Percentiles rank a stretch among this genome's conserved stretches.
Conservation (phyloP, 2,329 filamentous ascomycete species). For the Emergomyces africanus region DNA sequence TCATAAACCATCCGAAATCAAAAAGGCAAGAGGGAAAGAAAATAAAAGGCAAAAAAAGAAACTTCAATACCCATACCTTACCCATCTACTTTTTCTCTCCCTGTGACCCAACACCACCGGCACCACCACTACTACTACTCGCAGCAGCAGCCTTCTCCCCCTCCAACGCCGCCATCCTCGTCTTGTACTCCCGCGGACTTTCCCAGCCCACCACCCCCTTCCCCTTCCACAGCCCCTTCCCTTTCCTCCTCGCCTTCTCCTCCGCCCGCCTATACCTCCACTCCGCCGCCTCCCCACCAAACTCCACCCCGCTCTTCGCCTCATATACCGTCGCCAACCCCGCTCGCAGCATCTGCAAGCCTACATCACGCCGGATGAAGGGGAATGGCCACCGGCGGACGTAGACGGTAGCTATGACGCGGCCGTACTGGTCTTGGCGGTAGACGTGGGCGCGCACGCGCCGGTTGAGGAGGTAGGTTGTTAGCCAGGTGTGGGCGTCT, state of each 20-base stretch:
- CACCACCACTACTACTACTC: neutral
- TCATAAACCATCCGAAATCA: neutral
- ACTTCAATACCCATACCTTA: neutral
- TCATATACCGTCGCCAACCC: slow-evolving; percentile 90
- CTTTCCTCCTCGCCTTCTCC: slow-evolving; percentile 47
- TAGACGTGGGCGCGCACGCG: slow-evolving; percentile 75
- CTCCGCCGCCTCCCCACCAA: slow-evolving; percentile 54
- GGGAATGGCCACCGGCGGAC: slow-evolving; percentile 41
- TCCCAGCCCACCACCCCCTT: slow-evolving; percentile 47
- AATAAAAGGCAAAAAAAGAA: neutral
- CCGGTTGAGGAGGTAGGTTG: slow-evolving; percentile 53
- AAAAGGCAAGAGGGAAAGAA: neutral
- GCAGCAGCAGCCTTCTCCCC: slow-evolving; percentile 18
- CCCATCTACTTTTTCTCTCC: neutral
- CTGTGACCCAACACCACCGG: neutral
- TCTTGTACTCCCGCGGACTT: slow-evolving; percentile 83
- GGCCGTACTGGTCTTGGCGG: slow-evolving; percentile 80
- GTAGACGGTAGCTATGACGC: slow-evolving; percentile 75
- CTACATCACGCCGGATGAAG: slow-evolving; percentile 61
- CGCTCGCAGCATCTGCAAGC: slow-evolving; percentile 72
- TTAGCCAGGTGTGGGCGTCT: slow-evolving; percentile 76
- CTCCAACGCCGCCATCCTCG: slow-evolving; percentile 34
- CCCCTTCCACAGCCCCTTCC: slow-evolving; percentile 64
- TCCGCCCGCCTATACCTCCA: slow-evolving; percentile 35
- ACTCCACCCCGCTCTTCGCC: slow-evolving; percentile 79